phyloP scores from a whole-genome alignment of 345 rosid species.

The Eucalyptus viminalis region DNA sequence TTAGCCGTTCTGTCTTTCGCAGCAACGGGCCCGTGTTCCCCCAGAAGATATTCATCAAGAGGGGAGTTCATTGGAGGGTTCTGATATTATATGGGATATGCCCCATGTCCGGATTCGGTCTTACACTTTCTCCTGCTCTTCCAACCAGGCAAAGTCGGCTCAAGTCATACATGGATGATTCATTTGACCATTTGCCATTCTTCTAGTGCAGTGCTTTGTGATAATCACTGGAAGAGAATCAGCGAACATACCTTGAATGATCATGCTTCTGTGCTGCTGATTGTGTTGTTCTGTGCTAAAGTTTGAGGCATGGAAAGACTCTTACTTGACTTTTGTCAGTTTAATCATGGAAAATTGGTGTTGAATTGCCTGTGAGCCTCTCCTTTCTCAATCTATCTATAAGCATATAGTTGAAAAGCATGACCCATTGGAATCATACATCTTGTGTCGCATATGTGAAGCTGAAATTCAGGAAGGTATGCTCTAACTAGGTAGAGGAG shows the following conservation, averaged over 20 bases:
- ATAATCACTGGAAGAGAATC: not conserved
- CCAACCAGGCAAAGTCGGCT: not conserved
- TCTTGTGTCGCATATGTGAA: not conserved
- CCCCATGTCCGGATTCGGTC: constrained; percentile 47
- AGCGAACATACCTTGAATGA: not conserved
- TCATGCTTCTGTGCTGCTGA: not conserved
- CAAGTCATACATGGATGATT: not conserved
- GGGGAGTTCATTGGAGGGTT: constrained; percentile 93
- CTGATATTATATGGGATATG: constrained; percentile 77
- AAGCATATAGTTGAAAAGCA: not conserved
- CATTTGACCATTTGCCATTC: not conserved
- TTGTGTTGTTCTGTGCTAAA: not conserved
- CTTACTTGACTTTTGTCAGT: not conserved
- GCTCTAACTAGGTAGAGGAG: not conserved
- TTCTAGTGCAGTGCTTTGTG: not conserved
- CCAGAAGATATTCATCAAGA: constrained; percentile 63
- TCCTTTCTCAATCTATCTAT: not conserved
- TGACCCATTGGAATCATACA: not conserved
- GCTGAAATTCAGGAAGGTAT: not conserved
- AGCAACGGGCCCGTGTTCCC: constrained; percentile 96
- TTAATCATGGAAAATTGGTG: not conserved
- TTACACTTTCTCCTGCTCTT: not conserved
- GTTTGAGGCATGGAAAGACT: not conserved
- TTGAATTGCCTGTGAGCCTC: not conserved
- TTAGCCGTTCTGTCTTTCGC: constrained; percentile 4